These are phyloP conservation scores for Candida germanica DNA, from an alignment of 805 yeast species.

Conservation along the genomic window DNA sequence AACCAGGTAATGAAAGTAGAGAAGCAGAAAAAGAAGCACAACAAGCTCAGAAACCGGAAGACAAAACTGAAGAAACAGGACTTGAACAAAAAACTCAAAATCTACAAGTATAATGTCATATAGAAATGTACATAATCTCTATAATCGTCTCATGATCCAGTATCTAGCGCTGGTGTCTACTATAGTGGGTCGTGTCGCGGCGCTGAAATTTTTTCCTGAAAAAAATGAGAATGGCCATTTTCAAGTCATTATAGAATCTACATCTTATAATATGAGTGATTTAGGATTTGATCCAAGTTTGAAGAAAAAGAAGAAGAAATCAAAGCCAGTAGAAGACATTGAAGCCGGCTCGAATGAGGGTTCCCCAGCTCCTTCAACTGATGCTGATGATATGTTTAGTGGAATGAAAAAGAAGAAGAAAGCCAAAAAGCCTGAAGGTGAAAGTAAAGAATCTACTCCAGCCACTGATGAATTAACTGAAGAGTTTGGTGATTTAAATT, in stretches of 20 bases:
- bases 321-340: conserved; percentile 37
- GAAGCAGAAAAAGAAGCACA: conserved; percentile 37
- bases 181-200: conserved; percentile 6
- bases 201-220: conserved; percentile 7
- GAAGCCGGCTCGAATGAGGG: conserved; percentile 20
- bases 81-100: conserved; percentile 6
- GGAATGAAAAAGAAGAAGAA: conserved; percentile 79
- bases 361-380: conserved; percentile 30
- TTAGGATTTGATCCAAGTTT: conserved; percentile 72
- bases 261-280: conserved; percentile 34
- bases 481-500: conserved; percentile 38
- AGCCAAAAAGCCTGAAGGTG: conserved; percentile 47
- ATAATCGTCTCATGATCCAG: too few species aligned
- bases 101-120: conserved; percentile 3
- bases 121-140: too few species aligned
- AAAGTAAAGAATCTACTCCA: conserved; percentile 20
- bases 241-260: neutral
- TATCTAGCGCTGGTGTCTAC: too few species aligned
- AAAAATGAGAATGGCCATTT: conserved; percentile 6
- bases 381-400: conserved; percentile 58
- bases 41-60: conserved; percentile 13
- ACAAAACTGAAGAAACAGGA: conserved; percentile 46
- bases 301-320: conserved; percentile 75
- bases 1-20: conserved; percentile 42
- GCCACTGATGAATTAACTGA: conserved; percentile 31